Evolutionary conservation across 1,139 yeast species (phyloP), one percentile per base, ranked within the genome.

Genomic region (Geotrichum citri-aurantii): DNA sequence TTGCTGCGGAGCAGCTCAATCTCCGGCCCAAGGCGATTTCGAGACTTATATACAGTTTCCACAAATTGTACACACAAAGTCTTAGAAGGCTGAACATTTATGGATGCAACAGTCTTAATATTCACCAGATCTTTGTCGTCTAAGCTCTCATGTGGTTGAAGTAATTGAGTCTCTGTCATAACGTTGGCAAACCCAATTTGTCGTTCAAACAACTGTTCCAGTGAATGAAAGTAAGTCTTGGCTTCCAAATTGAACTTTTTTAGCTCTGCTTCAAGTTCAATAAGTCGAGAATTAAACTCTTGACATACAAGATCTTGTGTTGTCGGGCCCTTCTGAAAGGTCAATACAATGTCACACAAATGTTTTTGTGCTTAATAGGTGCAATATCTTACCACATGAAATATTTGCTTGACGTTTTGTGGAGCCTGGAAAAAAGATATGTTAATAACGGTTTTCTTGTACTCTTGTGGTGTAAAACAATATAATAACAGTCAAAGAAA

Each of bases 221-320:
- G 95, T 0, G 98, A 96, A 49, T 81, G 79, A 65, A 88, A 90
- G 73, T 93, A 93, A 69, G 96, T 81, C 68, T 86, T 88, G 51
- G 96, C 85, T 74, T 93, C 98, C 56, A 86, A 90, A 66, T 92
- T 88, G 63, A 93, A 78, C 70, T 90, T 88, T 75, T 90, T 88
- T 54, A 98, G 90, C 73, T 92, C 97, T 19, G 76, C 72, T 73
- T 93, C 99, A 68, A 93, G 78, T 70, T 92, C 97, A 71, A 87
- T 88, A 78, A 93, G 93, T 68, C 99, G 81, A 71, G 97, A 81
- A 73, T 93, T 98, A 8, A 98, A 97, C 74, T 93, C 99, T 53
- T 81, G 81, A 71, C 91, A 93, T 19, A 93, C 97, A 0, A 96
- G 82, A 70, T 93, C 99, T 56, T 78, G 80, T 55, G 97, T 89